phyloP scores from a whole-genome alignment of 2,329 filamentous ascomycete species.

The Microsporum audouinii region DNA sequence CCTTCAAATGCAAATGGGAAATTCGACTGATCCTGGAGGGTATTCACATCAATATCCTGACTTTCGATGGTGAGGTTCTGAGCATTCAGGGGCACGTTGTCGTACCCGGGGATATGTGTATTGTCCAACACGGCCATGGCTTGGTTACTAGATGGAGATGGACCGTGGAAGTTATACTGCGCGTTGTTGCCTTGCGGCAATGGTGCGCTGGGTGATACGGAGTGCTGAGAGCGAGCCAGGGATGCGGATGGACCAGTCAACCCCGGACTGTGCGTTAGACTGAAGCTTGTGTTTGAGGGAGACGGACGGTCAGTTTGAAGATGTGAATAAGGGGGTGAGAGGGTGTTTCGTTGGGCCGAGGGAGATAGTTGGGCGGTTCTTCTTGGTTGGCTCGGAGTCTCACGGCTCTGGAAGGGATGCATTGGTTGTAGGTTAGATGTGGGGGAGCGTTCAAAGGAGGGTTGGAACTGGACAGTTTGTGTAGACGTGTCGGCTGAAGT shows the following conservation, averaged over 20 bases:
- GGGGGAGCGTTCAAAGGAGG: neutral
- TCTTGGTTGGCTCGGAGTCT: slow-evolving; percentile 26
- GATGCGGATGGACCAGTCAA: neutral
- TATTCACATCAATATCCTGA: slow-evolving; percentile 64
- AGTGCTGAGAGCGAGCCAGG: neutral
- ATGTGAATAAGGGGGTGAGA: slow-evolving; percentile 71
- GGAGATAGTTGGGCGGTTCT: slow-evolving; percentile 19
- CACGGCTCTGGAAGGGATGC: neutral
- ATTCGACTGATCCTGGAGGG: slow-evolving; percentile 37
- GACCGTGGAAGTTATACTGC: neutral
- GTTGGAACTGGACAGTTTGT: slow-evolving; percentile 9
- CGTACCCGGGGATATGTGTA: neutral
- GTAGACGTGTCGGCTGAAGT: slow-evolving; percentile 15
- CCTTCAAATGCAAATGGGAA: slow-evolving; percentile 37
- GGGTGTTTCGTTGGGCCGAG: slow-evolving; percentile 56
- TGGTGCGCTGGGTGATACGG: neutral
- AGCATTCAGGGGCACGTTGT: neutral
- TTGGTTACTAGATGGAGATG: neutral
- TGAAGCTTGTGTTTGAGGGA: slow-evolving; percentile 46
- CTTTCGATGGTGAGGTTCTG: slow-evolving; percentile 49
- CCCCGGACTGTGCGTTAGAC: neutral
- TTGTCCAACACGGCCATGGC: neutral
- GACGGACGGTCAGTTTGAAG: slow-evolving; percentile 77
- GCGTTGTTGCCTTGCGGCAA: neutral
- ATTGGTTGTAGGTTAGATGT: neutral